Evolutionary conservation across 768 basidiomycete species (phyloP).

Genomic region (Sistotremastrum suecicum): DNA sequence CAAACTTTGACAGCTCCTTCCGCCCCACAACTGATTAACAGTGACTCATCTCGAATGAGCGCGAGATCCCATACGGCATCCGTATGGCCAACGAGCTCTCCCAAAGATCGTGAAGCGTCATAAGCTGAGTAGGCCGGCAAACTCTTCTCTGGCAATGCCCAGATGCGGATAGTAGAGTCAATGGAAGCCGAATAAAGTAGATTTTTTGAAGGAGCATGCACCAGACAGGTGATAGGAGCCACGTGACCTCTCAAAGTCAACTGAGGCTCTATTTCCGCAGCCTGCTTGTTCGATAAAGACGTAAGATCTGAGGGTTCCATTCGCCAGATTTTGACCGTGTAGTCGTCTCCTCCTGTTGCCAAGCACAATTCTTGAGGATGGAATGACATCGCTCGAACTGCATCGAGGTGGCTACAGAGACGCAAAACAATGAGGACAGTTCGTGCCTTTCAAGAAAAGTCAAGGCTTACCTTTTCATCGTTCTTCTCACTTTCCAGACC

Average conservation of each 20-base stretch:
- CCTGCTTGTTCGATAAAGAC: constrained; percentile 64
- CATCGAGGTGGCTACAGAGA: constrained; percentile 69
- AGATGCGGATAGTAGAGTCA: constrained; percentile 86
- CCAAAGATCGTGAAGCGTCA: constrained; percentile 63
- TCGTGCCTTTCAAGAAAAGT: constrained; percentile 1
- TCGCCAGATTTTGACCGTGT: constrained; percentile 92
- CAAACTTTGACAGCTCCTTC: constrained; percentile 91
- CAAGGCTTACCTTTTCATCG: constrained; percentile 68
- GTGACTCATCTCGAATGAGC: constrained; percentile 67
- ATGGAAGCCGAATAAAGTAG: constrained; percentile 84
- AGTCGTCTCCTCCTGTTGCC: constrained; percentile 92
- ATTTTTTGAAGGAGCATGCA: constrained; percentile 62
- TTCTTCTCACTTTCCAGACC: constrained; percentile 77
- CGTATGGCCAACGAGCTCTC: constrained; percentile 80
- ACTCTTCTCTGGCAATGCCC: constrained; percentile 62
- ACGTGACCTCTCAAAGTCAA: constrained; percentile 90
- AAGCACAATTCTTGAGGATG: constrained; percentile 74
- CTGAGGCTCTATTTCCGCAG: constrained; percentile 85
- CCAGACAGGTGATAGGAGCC: constrained; percentile 74
- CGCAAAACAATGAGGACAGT: constrained; percentile 1
- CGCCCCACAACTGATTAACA: constrained; percentile 79
- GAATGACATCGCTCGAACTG: constrained; percentile 82
- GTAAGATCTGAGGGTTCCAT: constrained; percentile 65
- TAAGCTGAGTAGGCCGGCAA: constrained; percentile 89
- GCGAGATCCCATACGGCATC: constrained; percentile 96